A percentile compares a stretch with the other conserved stretches of the same genome.
These are phyloP conservation scores for Phytophthora quininea DNA, from an alignment of 352 stramenopile genomes.

Conservation along the genomic window DNA sequence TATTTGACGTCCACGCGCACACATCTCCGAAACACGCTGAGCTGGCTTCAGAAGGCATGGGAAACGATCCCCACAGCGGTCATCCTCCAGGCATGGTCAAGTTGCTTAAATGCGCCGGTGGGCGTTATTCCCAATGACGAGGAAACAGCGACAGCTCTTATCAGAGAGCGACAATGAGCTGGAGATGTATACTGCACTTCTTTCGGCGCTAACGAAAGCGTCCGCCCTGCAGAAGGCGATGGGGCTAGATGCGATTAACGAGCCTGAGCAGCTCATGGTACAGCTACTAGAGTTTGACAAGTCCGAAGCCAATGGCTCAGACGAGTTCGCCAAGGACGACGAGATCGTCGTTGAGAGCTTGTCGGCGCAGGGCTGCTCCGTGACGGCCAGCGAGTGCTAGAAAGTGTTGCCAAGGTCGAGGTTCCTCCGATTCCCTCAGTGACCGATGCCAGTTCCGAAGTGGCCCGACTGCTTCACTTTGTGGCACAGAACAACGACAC, in stretches of 20 bases:
- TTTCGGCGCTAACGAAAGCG: conserved; percentile 29
- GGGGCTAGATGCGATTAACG: conserved; percentile 38
- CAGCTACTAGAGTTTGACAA: conserved; percentile 57
- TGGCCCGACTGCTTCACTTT: conserved; percentile 58
- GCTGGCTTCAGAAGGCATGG: conserved; percentile 56
- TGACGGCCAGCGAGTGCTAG: conserved; percentile 38
- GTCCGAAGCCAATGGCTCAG: conserved; percentile 26
- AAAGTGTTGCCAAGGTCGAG: conserved; percentile 32
- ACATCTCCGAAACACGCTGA: conserved; percentile 50
- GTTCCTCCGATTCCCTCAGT: conserved; percentile 40
- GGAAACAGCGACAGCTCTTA: conserved; percentile 20
- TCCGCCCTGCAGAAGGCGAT: conserved; percentile 35
- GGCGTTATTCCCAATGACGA: conserved; percentile 32
- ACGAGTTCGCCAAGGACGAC: conserved; percentile 57
- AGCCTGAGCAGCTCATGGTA: conserved; percentile 34
- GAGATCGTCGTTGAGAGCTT: conserved; percentile 70
- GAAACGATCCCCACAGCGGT: conserved; percentile 25
- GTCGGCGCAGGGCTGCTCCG: conserved; percentile 55
- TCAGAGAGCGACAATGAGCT: conserved; percentile 13
- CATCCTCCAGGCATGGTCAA: conserved; percentile 54
- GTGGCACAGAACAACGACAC: conserved; percentile 44
- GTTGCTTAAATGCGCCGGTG: conserved; percentile 38
- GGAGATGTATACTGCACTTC: conserved; percentile 33
- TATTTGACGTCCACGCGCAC: conserved; percentile 52
- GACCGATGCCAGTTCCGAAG: conserved; percentile 41